Conservation (phyloP, 345 rosid genomes). For the Eucalyptus caleyi region DNA sequence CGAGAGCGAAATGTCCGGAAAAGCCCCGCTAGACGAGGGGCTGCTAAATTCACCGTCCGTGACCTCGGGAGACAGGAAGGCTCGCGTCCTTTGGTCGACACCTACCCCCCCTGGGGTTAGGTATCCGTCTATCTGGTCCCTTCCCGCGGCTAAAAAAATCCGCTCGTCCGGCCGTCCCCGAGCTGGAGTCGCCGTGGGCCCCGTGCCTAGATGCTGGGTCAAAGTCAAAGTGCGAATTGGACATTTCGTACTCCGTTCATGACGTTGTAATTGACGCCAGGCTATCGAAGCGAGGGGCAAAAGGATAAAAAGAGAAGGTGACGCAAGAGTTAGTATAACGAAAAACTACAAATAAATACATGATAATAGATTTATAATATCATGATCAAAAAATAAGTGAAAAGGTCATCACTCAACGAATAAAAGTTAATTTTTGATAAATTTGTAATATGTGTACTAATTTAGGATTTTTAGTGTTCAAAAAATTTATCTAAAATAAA, state of each 20-base stretch:
- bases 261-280: neutral
- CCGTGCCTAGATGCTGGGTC: neutral
- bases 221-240: neutral
- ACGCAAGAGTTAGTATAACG: too few species aligned
- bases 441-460: too few species aligned
- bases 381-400: too few species aligned
- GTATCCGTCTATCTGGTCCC: neutral
- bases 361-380: too few species aligned
- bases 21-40: neutral
- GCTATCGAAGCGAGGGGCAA: too few species aligned
- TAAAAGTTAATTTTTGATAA: too few species aligned
- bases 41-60: neutral
- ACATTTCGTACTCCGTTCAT: neutral
- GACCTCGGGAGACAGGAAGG: neutral
- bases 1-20: neutral
- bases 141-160: neutral
- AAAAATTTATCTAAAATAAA: too few species aligned
- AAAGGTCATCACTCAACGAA: accelerated
- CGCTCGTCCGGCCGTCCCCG: neutral
- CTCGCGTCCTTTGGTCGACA: neutral
- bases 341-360: too few species aligned
- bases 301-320: too few species aligned
- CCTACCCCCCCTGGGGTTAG: neutral
- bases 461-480: too few species aligned
- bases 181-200: neutral